A percentile compares a stretch with the other conserved stretches of the same genome.
These are phyloP conservation scores for Mucor mucedo DNA, from an alignment of 371 early-diverging fungal genomes.

Conservation along the genomic window DNA sequence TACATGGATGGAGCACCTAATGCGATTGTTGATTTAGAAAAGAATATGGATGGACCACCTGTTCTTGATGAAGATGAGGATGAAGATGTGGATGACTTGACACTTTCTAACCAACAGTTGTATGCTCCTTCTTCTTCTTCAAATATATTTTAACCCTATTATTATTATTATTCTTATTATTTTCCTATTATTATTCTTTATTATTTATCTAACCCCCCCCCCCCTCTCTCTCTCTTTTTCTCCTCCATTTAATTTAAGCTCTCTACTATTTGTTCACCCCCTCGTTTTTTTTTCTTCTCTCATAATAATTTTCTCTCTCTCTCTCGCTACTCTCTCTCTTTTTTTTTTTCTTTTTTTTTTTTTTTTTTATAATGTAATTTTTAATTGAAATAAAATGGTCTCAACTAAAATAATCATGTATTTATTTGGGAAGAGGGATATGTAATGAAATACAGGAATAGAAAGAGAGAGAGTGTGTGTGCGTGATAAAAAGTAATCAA, in stretches of 20 bases:
- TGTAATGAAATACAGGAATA: no score
- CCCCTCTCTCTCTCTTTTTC: neutral
- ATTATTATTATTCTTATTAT: neutral
- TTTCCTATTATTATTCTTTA: neutral
- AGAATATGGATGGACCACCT: slow-evolving; percentile 43
- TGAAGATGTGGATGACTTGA: slow-evolving; percentile 48
- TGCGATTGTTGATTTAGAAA: slow-evolving; percentile 56
- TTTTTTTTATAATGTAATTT: no score
- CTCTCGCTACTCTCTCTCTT: no score
- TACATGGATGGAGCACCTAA: slow-evolving; percentile 57
- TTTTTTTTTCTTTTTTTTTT: no score
- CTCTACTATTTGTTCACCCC: neutral
- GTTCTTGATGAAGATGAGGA: slow-evolving; percentile 51
- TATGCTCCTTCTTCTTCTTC: neutral
- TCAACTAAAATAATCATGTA: slow-evolving; percentile 1
- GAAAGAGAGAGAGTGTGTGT: no score
- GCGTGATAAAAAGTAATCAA: neutral
- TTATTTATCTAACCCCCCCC: neutral
- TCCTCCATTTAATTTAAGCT: neutral
- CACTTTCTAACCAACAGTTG: slow-evolving; percentile 15
- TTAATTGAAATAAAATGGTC: slow-evolving; percentile 5
- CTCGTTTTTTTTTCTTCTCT: neutral
- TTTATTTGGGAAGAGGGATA: no score
- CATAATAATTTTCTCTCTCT: no score
- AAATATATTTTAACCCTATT: neutral